phyloP scores from a whole-genome alignment of 768 basidiomycete species.

The Melanogaster broomeanus region DNA sequence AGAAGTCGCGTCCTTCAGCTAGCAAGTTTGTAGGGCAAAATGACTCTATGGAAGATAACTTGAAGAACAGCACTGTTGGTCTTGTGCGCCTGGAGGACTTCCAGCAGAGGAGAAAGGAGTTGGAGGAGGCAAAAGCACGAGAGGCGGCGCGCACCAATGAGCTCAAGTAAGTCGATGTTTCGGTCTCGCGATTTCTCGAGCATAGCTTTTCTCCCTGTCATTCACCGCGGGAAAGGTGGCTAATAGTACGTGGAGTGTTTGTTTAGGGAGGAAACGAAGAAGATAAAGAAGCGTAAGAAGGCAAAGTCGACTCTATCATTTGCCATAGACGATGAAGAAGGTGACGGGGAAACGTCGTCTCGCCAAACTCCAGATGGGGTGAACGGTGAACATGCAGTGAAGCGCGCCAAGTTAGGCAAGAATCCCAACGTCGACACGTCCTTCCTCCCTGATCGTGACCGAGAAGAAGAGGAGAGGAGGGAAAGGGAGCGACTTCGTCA shows the following conservation, averaged over 20 bases:
- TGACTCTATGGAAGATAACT: constrained; percentile 91
- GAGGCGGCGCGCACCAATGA: constrained; percentile 85
- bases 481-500: constrained; percentile 87
- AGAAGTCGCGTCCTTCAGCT: constrained; percentile 85
- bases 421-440: constrained; percentile 98
- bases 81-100: constrained; percentile 92
- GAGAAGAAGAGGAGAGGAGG: constrained; percentile 88
- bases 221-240: constrained; percentile 43
- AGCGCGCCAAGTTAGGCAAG: constrained; percentile 84
- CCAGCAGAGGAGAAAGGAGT: constrained; percentile 80
- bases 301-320: constrained; percentile 90
- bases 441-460: constrained; percentile 96
- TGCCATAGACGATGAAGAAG: constrained; percentile 80
- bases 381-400: constrained; percentile 50
- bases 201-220: neutral
- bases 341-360: constrained; percentile 40
- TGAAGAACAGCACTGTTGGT: constrained; percentile 91
- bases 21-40: constrained; percentile 93
- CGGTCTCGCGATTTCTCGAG: constrained; percentile 1
- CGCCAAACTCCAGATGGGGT: constrained; percentile 40
- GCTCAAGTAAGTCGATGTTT: constrained; percentile 71
- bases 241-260: constrained; percentile 78
- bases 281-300: constrained; percentile 93
- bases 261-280: constrained; percentile 87
- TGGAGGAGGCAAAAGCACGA: constrained; percentile 89